A percentile compares a stretch with the other conserved stretches of the same genome.
Evolutionary conservation across 768 basidiomycete species (phyloP).

Genomic region (Nidula microcarpa): DNA sequence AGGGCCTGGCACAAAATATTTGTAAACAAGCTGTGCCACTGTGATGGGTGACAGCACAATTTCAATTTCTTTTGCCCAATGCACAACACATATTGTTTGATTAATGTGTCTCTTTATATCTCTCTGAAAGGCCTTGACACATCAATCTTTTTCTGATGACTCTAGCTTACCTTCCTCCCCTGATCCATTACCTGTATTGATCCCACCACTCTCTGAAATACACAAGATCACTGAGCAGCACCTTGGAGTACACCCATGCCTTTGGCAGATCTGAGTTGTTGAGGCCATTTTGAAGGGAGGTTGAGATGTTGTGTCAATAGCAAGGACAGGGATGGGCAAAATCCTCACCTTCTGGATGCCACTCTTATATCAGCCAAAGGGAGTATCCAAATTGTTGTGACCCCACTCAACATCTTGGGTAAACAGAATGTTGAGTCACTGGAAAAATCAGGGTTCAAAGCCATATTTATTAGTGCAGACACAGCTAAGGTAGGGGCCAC

Average conservation of each 20-base stretch:
- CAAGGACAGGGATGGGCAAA: slow-evolving; percentile 25
- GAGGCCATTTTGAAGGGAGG: slow-evolving; percentile 11
- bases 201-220: no score
- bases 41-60: no score
- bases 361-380: slow-evolving; percentile 11
- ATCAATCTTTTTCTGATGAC: no score
- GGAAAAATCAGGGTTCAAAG: slow-evolving; percentile 2
- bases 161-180: no score
- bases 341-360: slow-evolving; percentile 28
- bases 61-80: no score
- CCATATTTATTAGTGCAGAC: slow-evolving; percentile 3
- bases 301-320: slow-evolving; percentile 16
- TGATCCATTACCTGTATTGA: no score
- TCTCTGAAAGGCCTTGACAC: no score
- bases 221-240: no score
- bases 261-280: slow-evolving; percentile 13
- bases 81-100: no score
- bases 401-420: slow-evolving; percentile 14
- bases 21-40: no score
- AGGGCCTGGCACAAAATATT: no score
- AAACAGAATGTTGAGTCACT: slow-evolving; percentile 9
- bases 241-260: slow-evolving; percentile 13
- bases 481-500: not conserved
- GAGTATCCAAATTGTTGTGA: slow-evolving; percentile 18
- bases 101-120: no score